Evolutionary conservation across 768 basidiomycete genomes (phyloP).

Genomic region (Lactifluus volemus): DNA sequence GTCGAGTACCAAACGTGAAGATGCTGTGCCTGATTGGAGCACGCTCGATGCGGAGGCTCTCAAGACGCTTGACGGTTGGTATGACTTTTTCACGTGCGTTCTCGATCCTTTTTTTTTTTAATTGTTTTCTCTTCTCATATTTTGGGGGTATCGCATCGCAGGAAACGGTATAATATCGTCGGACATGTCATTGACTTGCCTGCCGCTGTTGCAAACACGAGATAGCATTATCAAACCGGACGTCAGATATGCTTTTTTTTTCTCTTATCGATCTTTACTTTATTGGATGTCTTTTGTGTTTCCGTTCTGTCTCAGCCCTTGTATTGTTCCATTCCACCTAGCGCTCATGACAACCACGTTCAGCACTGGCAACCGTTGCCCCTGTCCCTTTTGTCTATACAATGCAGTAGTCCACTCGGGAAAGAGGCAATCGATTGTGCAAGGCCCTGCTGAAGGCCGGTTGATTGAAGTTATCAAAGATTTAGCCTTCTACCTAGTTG

Average conservation of each 20-base stretch:
- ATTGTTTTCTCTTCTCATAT: not conserved
- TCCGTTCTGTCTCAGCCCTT: too few species aligned
- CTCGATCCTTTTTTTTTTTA: not conserved
- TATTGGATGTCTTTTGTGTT: too few species aligned
- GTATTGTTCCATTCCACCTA: not conserved
- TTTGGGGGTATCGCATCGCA: constrained; percentile 21
- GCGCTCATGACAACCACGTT: not conserved
- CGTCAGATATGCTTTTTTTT: not conserved
- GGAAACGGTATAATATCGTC: constrained; percentile 84
- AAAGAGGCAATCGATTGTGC: too few species aligned
- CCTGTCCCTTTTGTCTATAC: too few species aligned
- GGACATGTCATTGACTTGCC: constrained; percentile 60
- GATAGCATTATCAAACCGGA: constrained; percentile 6
- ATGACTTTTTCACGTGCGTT: constrained; percentile 76
- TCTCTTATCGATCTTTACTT: not conserved
- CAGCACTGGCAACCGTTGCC: too few species aligned
- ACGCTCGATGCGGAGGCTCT: constrained; percentile 57
- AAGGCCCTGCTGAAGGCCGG: too few species aligned
- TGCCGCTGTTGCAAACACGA: constrained; percentile 27
- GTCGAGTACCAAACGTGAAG: constrained; percentile 78
- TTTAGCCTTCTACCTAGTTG: too few species aligned
- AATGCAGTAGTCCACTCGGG: too few species aligned
- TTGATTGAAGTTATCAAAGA: too few species aligned
- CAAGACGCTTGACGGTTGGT: constrained; percentile 86
- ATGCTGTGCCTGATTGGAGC: constrained; percentile 86